These are phyloP conservation scores for Symbiodinium pilosum DNA, from an alignment of 73 alveolate species.

Conservation along the genomic window DNA sequence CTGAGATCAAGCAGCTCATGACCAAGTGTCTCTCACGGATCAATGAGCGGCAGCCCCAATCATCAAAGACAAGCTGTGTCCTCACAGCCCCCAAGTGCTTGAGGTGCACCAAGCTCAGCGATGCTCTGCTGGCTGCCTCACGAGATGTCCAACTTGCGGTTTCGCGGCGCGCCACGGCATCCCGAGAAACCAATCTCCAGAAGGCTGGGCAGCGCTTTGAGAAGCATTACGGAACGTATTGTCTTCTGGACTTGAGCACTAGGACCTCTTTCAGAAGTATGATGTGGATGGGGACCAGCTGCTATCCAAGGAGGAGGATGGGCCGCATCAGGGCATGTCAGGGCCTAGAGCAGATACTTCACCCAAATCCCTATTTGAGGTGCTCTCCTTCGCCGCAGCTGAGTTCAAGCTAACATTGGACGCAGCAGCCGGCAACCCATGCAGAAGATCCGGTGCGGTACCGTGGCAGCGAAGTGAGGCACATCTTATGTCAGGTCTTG, in stretches of 20 bases:
- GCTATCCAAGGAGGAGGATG: slow-evolving; percentile 55
- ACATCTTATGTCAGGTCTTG: background rate
- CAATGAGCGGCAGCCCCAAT: background rate
- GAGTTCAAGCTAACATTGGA: slow-evolving; percentile 12
- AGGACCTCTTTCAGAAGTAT: slow-evolving; percentile 59
- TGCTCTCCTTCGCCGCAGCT: background rate
- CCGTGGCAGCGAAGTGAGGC: background rate
- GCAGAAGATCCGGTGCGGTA: background rate
- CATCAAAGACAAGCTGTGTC: background rate
- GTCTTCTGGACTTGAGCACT: too few relatives aligned
- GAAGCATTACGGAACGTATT: background rate
- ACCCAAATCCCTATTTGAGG: too few relatives aligned
- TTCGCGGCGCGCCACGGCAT: slow-evolving; percentile 57
- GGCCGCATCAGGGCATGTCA: background rate
- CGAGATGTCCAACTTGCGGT: slow-evolving; percentile 52
- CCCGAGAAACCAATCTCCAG: background rate
- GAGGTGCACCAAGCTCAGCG: slow-evolving; percentile 89
- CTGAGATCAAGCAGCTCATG: slow-evolving; percentile 80
- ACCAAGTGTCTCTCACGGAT: slow-evolving; percentile 50
- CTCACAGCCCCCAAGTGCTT: background rate
- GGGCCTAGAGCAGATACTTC: too few relatives aligned
- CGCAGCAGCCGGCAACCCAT: background rate
- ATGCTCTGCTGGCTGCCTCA: slow-evolving; percentile 23
- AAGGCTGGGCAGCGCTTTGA: slow-evolving; percentile 8
- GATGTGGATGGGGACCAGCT: slow-evolving; percentile 51